These are phyloP conservation scores for Cyclotella sp. DNA, from an alignment of 108 stramenopile species.

Conservation along the genomic window DNA sequence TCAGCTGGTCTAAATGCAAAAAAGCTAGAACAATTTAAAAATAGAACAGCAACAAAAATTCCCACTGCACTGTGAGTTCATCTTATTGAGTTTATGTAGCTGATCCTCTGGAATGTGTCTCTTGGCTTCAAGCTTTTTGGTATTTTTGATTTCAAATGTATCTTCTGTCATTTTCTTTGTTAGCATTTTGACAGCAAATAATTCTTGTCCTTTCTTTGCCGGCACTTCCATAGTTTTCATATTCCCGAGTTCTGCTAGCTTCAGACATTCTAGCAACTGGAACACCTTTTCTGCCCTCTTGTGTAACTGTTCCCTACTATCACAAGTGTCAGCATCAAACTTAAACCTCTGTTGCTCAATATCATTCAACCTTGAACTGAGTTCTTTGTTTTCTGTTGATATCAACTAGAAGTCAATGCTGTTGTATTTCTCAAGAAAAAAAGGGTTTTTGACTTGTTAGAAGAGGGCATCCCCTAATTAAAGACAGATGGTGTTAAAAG, in stretches of 20 bases:
- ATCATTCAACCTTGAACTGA: conserved; percentile 54
- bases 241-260: conserved; percentile 86
- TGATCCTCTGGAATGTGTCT: conserved; percentile 71
- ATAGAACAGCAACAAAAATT: no score
- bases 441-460: no score
- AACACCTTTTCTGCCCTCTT: conserved; percentile 93
- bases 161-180: conserved; percentile 76
- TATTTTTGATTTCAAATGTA: conserved; percentile 64
- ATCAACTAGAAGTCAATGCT: conserved; percentile 60
- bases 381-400: conserved; percentile 59
- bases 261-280: conserved; percentile 84
- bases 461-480: no score
- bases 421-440: no score
- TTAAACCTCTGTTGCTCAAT: conserved; percentile 75
- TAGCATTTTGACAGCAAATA: conserved; percentile 74
- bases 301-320: conserved; percentile 78
- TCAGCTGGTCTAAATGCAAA: no score
- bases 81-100: conserved; percentile 74
- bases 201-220: conserved; percentile 79
- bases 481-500: no score
- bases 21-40: no score
- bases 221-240: conserved; percentile 84
- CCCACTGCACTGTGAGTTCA: conserved; percentile 78
- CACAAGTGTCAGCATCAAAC: conserved; percentile 85
- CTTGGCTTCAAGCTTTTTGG: conserved; percentile 75